phyloP scores from a whole-genome alignment of 169 alveolate species.

The Eimeria zaria region DNA sequence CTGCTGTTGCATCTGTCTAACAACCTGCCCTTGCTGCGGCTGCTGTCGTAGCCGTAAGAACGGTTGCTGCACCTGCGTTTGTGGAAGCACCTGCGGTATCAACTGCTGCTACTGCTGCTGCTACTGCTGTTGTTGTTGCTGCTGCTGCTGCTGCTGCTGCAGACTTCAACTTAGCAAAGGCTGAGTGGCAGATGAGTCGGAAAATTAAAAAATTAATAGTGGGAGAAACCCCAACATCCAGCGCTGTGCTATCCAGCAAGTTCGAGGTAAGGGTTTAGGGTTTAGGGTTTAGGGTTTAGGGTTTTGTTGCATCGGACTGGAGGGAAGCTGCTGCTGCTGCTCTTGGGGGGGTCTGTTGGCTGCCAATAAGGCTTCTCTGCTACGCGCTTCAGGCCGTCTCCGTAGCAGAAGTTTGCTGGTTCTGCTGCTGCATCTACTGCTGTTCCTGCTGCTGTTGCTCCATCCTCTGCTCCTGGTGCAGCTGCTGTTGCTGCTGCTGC shows the following conservation, averaged over 20 bases:
- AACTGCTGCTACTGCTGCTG: not conserved
- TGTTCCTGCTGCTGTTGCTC: not conserved
- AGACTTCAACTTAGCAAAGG: not conserved
- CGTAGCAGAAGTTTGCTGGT: no score
- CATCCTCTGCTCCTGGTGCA: not conserved
- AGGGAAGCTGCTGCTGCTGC: not conserved
- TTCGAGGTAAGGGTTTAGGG: constrained; percentile 35
- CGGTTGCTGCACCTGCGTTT: no score
- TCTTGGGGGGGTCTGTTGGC: not conserved
- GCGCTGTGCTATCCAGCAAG: not conserved
- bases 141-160: constrained; percentile 53
- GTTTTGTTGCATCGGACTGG: no score
- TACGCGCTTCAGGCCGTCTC: no score
- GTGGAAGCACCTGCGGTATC: no score
- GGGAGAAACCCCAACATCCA: not conserved
- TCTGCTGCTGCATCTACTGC: constrained; percentile 2
- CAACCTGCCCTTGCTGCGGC: no score
- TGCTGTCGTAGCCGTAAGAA: no score
- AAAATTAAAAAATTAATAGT: not conserved
- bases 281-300: constrained; percentile 29
- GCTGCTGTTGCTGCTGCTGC: not conserved
- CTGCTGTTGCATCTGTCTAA: no score
- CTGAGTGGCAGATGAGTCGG: constrained; percentile 17
- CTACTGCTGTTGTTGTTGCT: not conserved
- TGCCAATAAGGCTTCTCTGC: no score